Evolutionary conservation across 2,329 filamentous ascomycete genomes (phyloP).

Genomic region (Clonostachys sp.): DNA sequence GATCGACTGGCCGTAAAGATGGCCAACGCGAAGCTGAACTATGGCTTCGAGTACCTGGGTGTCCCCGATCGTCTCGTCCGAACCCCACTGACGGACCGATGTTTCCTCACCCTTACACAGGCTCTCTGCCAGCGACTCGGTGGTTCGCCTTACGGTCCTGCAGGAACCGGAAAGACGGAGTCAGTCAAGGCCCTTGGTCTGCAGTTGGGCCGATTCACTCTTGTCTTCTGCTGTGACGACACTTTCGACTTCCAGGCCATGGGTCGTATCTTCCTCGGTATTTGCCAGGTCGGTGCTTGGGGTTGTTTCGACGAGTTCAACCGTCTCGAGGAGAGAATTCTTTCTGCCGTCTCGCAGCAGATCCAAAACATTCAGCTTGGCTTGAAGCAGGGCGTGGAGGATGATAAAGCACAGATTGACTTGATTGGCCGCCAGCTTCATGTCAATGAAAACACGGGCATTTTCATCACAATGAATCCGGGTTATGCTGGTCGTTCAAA

Average conservation of each 20-base stretch:
- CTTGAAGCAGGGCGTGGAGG: slow-evolving; percentile 76
- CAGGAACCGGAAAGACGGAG: slow-evolving; percentile 97
- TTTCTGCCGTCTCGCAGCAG: slow-evolving; percentile 97
- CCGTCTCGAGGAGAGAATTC: slow-evolving; percentile 92
- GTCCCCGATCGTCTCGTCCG: slow-evolving; percentile 94
- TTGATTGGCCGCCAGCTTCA: slow-evolving; percentile 84
- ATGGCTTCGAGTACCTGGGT: slow-evolving; percentile 97
- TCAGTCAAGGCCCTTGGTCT: slow-evolving; percentile 97
- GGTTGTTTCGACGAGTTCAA: slow-evolving; percentile 99
- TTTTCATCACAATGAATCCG: slow-evolving; percentile 99
- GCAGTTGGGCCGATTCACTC: slow-evolving; percentile 92
- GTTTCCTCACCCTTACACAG: slow-evolving; percentile 96
- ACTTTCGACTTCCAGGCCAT: slow-evolving; percentile 99
- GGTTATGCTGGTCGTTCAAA: slow-evolving; percentile 98
- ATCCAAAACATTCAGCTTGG: slow-evolving; percentile 99
- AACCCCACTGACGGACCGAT: slow-evolving; percentile 94
- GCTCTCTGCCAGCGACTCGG: slow-evolving; percentile 91
- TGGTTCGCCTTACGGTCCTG: slow-evolving; percentile 94
- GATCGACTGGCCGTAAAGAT: slow-evolving; percentile 88
- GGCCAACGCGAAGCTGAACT: slow-evolving; percentile 92
- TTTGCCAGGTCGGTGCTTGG: slow-evolving; percentile 98
- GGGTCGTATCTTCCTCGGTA: slow-evolving; percentile 98
- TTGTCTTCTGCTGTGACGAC: slow-evolving; percentile 99
- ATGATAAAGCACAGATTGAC: slow-evolving; percentile 86
- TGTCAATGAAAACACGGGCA: slow-evolving; percentile 90